Conservation (phyloP, 73 alveolate genomes). For the Paramecium octaurelia region DNA sequence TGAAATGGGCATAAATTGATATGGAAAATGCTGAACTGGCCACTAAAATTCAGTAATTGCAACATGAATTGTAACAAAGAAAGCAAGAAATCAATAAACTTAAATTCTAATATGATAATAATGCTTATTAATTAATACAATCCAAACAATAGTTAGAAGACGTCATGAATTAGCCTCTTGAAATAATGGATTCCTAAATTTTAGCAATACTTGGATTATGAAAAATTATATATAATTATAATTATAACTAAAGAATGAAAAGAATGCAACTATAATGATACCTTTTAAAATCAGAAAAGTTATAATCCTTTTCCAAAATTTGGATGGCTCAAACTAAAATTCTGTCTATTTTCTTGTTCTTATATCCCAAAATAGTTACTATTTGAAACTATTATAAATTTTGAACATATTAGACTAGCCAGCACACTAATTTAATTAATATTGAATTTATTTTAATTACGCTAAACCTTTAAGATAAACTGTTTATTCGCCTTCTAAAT, state of each 20-base stretch:
- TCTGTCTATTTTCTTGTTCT: background rate
- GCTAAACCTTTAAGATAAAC: background rate
- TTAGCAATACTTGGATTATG: background rate
- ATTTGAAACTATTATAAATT: too few relatives aligned
- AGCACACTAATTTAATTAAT: too few relatives aligned
- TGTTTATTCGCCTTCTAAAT: background rate
- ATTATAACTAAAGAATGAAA: background rate
- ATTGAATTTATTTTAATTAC: background rate
- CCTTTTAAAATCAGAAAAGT: background rate
- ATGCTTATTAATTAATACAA: background rate
- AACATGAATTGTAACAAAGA: background rate
- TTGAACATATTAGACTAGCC: too few relatives aligned
- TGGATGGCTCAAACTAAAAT: background rate
- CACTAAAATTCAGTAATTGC: background rate
- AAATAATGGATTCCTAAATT: background rate
- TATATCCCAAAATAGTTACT: too few relatives aligned
- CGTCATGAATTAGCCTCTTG: background rate
- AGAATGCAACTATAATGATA: background rate
- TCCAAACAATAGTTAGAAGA: background rate
- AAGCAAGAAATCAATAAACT: background rate
- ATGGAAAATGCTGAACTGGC: background rate
- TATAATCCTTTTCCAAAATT: background rate
- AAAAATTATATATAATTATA: background rate
- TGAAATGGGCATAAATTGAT: conserved; percentile 22
- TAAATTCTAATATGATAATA: background rate